Conservation (phyloP, 2,329 filamentous ascomycete genomes). For the Fusarium stilboides region DNA sequence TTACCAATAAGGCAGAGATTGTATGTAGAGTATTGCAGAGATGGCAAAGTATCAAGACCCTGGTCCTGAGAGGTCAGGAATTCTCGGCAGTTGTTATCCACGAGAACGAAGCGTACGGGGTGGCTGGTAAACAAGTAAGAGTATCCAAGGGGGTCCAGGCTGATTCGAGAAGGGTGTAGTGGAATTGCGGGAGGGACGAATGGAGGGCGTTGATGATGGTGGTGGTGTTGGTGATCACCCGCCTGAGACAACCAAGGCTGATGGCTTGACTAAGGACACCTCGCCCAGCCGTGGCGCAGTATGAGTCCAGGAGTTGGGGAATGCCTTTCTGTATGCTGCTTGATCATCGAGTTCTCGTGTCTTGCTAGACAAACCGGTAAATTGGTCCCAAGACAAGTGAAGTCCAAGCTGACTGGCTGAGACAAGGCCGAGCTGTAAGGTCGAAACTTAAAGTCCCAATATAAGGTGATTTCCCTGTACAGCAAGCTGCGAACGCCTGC, state of each 20-base stretch:
- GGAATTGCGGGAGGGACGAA: slow-evolving; percentile 36
- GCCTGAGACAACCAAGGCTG: slow-evolving; percentile 48
- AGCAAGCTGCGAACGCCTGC: slow-evolving; percentile 36
- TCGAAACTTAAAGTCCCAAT: slow-evolving; percentile 23
- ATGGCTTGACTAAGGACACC: slow-evolving; percentile 34
- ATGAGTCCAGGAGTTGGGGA: slow-evolving; percentile 23
- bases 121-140: slow-evolving; percentile 26
- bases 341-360: slow-evolving; percentile 20
- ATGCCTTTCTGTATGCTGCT: slow-evolving; percentile 16
- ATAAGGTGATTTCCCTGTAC: slow-evolving; percentile 19
- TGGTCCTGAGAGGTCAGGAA: slow-evolving; percentile 19
- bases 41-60: slow-evolving; percentile 1
- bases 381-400: slow-evolving; percentile 26
- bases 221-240: slow-evolving; percentile 48
- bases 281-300: slow-evolving; percentile 37
- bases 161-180: slow-evolving; percentile 35
- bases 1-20: slow-evolving; percentile 14
- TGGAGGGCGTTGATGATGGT: slow-evolving; percentile 40
- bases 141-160: slow-evolving; percentile 14
- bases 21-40: neutral
- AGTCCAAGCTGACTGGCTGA: slow-evolving; percentile 15
- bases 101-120: slow-evolving; percentile 19
- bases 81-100: slow-evolving; percentile 43
- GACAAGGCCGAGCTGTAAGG: slow-evolving; percentile 10
- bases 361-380: slow-evolving; percentile 11